Evolutionary conservation across 129 eudicot genomes (phyloP), one percentile per base, ranked within the genome.

Genomic region (Centrapalus pauciflorus): DNA sequence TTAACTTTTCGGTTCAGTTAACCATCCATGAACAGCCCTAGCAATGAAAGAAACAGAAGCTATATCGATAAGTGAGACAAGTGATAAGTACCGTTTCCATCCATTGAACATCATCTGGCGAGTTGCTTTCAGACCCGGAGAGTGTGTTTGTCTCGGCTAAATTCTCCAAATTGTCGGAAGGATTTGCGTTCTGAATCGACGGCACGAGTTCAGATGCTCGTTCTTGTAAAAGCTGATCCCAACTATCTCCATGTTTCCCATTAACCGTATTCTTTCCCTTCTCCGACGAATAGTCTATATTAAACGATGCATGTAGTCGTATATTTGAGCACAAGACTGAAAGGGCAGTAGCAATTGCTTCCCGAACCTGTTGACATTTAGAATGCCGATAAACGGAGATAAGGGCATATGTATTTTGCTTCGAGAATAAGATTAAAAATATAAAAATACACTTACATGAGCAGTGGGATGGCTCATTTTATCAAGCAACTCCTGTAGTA

Each of bases 401-500:
- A 67, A 13, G 24, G 11, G 24, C 55, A 32, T 56, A 51, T 52
- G 27, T n/a, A 34, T 28, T n/a, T 21, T 57, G 66, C 48, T 23
- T 32, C 4, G 7, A 13, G 21, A 38, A 17, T 58, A 24, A 55
- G 17, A 52, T 2, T 19, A 51, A 65, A n/a, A n/a, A n/a, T n/a
- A n/a, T n/a, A n/a, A 14, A 49, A 66, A 45, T 2, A 55, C 20
- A 72, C 95, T 76, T 55, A 93, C 99, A 28, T 93, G 99, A 32
- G 99, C 92, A 66, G 99, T 82, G 20, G 99, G 74, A 81, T 89
- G 99, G 60, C 84, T 84, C 99, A 93, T 93, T 69, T 84, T 84
- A 75, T 67, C 70, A 64, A 89, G 81, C 70, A 89, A 72, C 79
- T 93, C 99, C 55, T 84, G 77, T 79, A 93, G 82, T 73, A 93